Percentiles rank a stretch among this genome's conserved stretches.
Evolutionary conservation across 2,329 filamentous ascomycete genomes (phyloP).

Genomic region (Decorospora gaudefroyi): DNA sequence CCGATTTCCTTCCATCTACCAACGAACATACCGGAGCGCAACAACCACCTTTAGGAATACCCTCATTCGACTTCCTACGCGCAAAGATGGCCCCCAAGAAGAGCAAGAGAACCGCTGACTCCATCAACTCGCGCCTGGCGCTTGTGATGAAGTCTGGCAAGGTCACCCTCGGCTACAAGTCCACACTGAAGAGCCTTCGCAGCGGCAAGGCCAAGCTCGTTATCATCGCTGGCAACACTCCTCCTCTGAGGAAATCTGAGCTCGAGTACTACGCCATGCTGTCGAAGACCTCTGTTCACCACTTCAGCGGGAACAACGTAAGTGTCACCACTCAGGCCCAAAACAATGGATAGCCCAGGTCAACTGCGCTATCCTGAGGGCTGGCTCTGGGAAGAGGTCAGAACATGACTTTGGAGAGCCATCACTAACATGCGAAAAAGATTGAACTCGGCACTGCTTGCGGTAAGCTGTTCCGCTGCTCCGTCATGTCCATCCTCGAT

Average conservation of each 20-base stretch:
- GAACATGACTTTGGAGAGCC: conserved; percentile 83
- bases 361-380: conserved; percentile 48
- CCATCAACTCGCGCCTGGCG: conserved; percentile 69
- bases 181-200: conserved; percentile 82
- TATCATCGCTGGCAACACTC: conserved; percentile 93
- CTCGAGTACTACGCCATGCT: conserved; percentile 66
- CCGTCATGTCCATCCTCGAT: conserved; percentile 95
- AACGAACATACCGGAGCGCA: conserved; percentile 41
- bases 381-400: conserved; percentile 91
- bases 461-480: conserved; percentile 98
- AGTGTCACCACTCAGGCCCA: too few relatives aligned
- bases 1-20: conserved; percentile 5
- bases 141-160: conserved; percentile 73
- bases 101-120: conserved; percentile 81
- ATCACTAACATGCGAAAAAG: conserved; percentile 67
- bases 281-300: conserved; percentile 67
- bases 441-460: conserved; percentile 98
- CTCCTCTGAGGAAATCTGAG: conserved; percentile 96
- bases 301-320: conserved; percentile 99
- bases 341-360: too few relatives aligned
- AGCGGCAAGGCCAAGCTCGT: conserved; percentile 98
- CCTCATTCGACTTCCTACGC: conserved; percentile 40
- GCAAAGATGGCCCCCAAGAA: conserved; percentile 74
- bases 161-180: conserved; percentile 91
- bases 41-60: conserved; percentile 40